Evolutionary conservation across 2,329 filamentous ascomycete species (phyloP), one percentile per base, ranked within the genome.

Genomic region (Talaromyces sp.): DNA sequence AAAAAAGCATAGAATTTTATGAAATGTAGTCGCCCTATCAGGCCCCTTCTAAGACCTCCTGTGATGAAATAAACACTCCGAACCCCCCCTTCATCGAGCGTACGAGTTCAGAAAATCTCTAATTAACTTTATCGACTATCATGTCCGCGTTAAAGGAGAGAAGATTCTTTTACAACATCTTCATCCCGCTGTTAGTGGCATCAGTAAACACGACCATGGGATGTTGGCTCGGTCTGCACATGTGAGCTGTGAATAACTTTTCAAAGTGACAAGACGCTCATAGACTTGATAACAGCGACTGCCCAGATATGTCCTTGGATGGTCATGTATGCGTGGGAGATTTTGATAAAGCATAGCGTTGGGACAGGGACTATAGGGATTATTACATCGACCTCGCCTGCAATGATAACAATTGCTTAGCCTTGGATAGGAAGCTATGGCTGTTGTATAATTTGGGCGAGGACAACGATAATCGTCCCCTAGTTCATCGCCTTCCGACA

Each of bases 241-340:
- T 23, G 23, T 23, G 60, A 61, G 56, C 50, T 58, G 18, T 27
- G 42, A 14, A 16, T 61, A 36, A 56, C 57, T 16, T 61, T 61
- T 36, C 44, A 23, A 58, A 14, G 18, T 61, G 36, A 44, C 56
- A 59, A 55, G 47, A 50, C 51, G 56, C 54, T 4, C 56, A 61
- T 28, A 12, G 30, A 31, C 27, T n/a, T 5, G 16, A 28, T 4
- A 18, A 8, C 10, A n/a, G 3, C 7, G 16, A 59, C 4, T 58
- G n/a, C 27, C 27, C 44, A 36, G 18, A 51, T 10, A 59, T 59
- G 44, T 56, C 56, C 28, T 42, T 33, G 4, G 56, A 61, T 14
- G 60, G 60, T 5, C 60, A 56, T 36, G 51, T 58, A 8, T 30
- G 14, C 6, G 4, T 36, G 12, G 60, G 59, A 34, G 60, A 58